Conservation (phyloP, 805 yeast genomes). For the Diddensiella santjacobensis region DNA sequence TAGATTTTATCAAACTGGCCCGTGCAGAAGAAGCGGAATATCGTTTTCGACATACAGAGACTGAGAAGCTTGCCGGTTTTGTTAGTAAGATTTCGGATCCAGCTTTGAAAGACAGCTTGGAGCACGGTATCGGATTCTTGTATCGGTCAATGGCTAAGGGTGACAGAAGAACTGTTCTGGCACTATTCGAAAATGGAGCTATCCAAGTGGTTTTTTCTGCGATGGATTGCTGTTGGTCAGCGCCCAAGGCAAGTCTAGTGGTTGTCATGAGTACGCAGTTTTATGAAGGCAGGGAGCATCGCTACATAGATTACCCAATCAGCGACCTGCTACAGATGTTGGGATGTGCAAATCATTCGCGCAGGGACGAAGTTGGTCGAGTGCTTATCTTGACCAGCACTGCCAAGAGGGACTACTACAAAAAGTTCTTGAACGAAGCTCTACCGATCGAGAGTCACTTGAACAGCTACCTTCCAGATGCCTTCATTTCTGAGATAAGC, state of each 20-base stretch:
- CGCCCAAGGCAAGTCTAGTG: slow-evolving; percentile 53
- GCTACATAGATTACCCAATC: slow-evolving; percentile 65
- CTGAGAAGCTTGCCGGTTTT: slow-evolving; percentile 38
- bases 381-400: slow-evolving; percentile 57
- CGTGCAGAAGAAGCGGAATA: slow-evolving; percentile 35
- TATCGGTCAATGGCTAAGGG: slow-evolving; percentile 52
- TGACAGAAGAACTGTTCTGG: slow-evolving; percentile 56
- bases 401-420: slow-evolving; percentile 58
- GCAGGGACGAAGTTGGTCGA: slow-evolving; percentile 29
- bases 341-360: slow-evolving; percentile 22
- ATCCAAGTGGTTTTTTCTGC: slow-evolving; percentile 59
- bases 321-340: slow-evolving; percentile 41
- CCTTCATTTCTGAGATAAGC: slow-evolving; percentile 69
- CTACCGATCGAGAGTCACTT: slow-evolving; percentile 82
- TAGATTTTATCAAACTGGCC: slow-evolving; percentile 41
- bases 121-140: slow-evolving; percentile 60
- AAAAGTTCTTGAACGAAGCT: slow-evolving; percentile 65
- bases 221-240: slow-evolving; percentile 48
- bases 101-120: slow-evolving; percentile 41
- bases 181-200: slow-evolving; percentile 47
- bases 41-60: slow-evolving; percentile 41
- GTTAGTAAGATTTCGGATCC: slow-evolving; percentile 46
- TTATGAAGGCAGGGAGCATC: slow-evolving; percentile 69
- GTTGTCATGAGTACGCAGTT: slow-evolving; percentile 66
- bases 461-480: slow-evolving; percentile 56